A percentile compares a stretch with the other conserved stretches of the same genome.
Conservation (phyloP, 2,329 filamentous ascomycete species). For the Torrubiella hemipterigena region DNA sequence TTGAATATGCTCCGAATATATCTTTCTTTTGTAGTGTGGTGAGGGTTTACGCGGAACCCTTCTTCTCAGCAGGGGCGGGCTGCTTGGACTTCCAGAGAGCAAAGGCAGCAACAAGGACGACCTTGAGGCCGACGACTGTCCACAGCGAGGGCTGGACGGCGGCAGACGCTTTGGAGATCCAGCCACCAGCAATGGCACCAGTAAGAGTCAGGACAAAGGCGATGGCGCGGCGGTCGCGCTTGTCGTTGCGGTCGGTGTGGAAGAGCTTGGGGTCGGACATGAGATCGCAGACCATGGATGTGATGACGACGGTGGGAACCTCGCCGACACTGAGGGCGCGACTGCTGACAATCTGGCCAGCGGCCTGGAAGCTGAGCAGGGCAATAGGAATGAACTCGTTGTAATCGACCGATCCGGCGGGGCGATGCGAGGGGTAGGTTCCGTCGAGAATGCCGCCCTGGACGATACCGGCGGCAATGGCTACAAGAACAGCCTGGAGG, state of each 20-base stretch:
- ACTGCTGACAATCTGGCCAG: constrained; percentile 38
- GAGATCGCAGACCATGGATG: constrained; percentile 41
- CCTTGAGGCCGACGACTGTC: constrained; percentile 32
- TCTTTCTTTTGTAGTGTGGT: too few species aligned
- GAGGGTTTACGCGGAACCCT: too few species aligned
- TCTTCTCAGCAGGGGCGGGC: too few species aligned
- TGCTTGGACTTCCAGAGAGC: constrained; percentile 17
- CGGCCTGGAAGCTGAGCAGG: constrained; percentile 40
- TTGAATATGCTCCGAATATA: too few species aligned
- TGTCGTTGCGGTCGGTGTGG: constrained; percentile 29
- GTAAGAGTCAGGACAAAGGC: constrained; percentile 32
- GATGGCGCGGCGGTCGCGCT: constrained; percentile 34
- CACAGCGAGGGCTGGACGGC: constrained; percentile 30
- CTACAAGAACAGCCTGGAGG: constrained; percentile 36
- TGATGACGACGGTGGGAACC: constrained; percentile 41
- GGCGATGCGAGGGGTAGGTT: constrained; percentile 5
- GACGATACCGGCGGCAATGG: constrained; percentile 39
- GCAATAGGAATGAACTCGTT: constrained; percentile 27
- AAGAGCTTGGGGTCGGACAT: constrained; percentile 37
- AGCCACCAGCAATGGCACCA: constrained; percentile 35
- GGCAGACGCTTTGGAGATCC: constrained; percentile 29
- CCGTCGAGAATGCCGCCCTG: constrained; percentile 23
- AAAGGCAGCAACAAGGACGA: constrained; percentile 24
- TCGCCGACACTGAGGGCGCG: constrained; percentile 38
- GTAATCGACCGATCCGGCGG: constrained; percentile 10